Percentiles rank a stretch among this genome's conserved stretches.
Conservation (phyloP, 768 basidiomycete species). For the Clitopilus passeckerianus region DNA sequence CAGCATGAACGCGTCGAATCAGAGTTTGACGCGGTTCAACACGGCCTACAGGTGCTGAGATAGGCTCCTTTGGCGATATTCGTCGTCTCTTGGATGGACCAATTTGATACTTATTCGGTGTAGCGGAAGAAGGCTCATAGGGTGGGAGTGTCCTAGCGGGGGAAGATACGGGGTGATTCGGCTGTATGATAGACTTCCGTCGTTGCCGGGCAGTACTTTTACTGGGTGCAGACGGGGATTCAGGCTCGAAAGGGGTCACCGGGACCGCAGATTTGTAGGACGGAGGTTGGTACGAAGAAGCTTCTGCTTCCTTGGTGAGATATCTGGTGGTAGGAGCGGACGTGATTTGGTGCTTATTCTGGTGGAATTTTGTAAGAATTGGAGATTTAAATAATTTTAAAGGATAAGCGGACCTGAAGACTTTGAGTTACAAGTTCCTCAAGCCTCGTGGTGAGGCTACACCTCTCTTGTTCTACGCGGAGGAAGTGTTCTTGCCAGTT, state of each 20-base stretch:
- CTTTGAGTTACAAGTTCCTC: slow-evolving; percentile 56
- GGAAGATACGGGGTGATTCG: slow-evolving; percentile 4
- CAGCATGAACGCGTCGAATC: slow-evolving; percentile 62
- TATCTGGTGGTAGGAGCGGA: neutral
- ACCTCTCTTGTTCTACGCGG: slow-evolving; percentile 67
- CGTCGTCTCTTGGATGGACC: slow-evolving; percentile 9
- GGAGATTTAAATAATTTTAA: neutral
- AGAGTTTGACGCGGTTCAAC: slow-evolving; percentile 26
- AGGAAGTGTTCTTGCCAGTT: slow-evolving; percentile 82
- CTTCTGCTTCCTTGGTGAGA: slow-evolving; percentile 1
- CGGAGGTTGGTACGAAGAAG: slow-evolving; percentile 23
- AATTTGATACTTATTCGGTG: neutral
- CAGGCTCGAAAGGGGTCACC: slow-evolving; percentile 19
- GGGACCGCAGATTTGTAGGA: slow-evolving; percentile 21
- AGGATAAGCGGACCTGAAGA: slow-evolving; percentile 31
- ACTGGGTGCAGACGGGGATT: slow-evolving; percentile 13
- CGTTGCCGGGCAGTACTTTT: slow-evolving; percentile 5
- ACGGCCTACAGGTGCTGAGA: slow-evolving; percentile 1
- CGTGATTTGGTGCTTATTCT: neutral
- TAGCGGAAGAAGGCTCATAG: neutral
- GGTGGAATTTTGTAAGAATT: neutral
- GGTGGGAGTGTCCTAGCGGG: neutral
- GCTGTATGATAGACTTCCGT: slow-evolving; percentile 5
- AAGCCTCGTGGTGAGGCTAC: slow-evolving; percentile 47
- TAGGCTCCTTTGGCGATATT: slow-evolving; percentile 4